Conservation (phyloP, 2,329 filamentous ascomycete genomes). For the Cytospora piceae region DNA sequence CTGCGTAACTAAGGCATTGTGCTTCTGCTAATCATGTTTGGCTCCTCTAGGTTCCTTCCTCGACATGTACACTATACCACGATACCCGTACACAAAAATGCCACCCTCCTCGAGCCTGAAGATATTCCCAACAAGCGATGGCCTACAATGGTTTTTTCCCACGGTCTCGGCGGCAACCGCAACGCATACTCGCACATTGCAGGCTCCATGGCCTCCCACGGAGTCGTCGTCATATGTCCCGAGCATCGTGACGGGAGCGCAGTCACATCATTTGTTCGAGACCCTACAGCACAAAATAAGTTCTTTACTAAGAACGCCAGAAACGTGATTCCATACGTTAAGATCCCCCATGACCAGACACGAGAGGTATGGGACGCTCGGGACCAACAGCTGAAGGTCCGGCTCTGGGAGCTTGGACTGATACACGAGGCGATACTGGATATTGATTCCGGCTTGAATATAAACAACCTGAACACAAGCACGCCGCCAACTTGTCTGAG, state of each 20-base stretch:
- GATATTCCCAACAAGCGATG: slow-evolving; percentile 59
- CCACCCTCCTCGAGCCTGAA: slow-evolving; percentile 58
- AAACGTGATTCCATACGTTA: slow-evolving; percentile 51
- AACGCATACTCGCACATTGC: slow-evolving; percentile 86
- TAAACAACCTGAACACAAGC: slow-evolving; percentile 57
- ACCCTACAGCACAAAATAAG: slow-evolving; percentile 53
- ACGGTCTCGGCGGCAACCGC: slow-evolving; percentile 78
- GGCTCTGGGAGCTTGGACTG: slow-evolving; percentile 78
- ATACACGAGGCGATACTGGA: slow-evolving; percentile 69
- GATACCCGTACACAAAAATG: slow-evolving; percentile 74
- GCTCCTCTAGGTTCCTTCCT: slow-evolving; percentile 60
- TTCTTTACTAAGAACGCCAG: slow-evolving; percentile 41
- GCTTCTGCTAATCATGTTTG: slow-evolving; percentile 18
- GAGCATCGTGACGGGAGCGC: slow-evolving; percentile 84
- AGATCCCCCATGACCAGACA: slow-evolving; percentile 64
- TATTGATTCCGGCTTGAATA: slow-evolving; percentile 60
- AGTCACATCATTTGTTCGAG: slow-evolving; percentile 72
- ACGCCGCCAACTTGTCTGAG: slow-evolving; percentile 53
- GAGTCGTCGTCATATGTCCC: slow-evolving; percentile 77
- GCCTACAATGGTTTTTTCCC: slow-evolving; percentile 85
- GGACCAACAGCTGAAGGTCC: slow-evolving; percentile 73
- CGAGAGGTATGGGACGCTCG: slow-evolving; percentile 69
- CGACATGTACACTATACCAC: slow-evolving; percentile 73
- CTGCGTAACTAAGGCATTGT: too few species aligned
- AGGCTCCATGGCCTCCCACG: slow-evolving; percentile 78